Evolutionary conservation across 2,329 filamentous ascomycete species (phyloP), one percentile per base, ranked within the genome.

Genomic region (Xylaria sp.): DNA sequence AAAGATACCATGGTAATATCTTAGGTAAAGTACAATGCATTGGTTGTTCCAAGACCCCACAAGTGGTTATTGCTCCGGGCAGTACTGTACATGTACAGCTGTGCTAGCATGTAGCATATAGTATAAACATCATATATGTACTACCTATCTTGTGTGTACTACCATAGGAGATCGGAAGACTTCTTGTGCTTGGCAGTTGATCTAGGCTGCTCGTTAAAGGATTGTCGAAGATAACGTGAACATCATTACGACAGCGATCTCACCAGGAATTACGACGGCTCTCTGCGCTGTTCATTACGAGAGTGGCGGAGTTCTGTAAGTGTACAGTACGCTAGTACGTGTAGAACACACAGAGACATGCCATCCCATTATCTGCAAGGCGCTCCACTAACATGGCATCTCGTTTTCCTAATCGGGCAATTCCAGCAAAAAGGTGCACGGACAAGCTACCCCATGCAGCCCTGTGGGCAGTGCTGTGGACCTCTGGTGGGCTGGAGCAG

Each of bases 331-430:
- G 5, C 28, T 28, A 28, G 28, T 28, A 4, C 28, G 28, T 28
- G 7, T n/a, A 34, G 50, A 41, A 50, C 39, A 55, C 57, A 39
- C 20, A 23, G 37, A 59, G 54, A 34, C 18, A 18, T 18, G 32
- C 51, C n/a, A 52, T 59, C 44, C 34, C n/a, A 52, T 59, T 57
- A n/a, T 52, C 34, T 56, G 39, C 39, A 32, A 8, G 6, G 10
- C 25, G n/a, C 39, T 50, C 67, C 65, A 68, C 65, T 58, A 5
- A 13, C 6, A 58, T 52, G 37, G 20, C 57, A 59, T 63, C 61
- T 70, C 68, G 61, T 70, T 70, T 70, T 59, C 68, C 68, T 65
- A 68, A 63, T 63, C 1, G 2, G 48, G 68, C 20, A 70, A 68
- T 58, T 68, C 7, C 12, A 15, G 13, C 20, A 28, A 8, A 15